Evolutionary conservation across 768 basidiomycete species (phyloP), one percentile per base, ranked within the genome.

Genomic region (Boletus patriciae): DNA sequence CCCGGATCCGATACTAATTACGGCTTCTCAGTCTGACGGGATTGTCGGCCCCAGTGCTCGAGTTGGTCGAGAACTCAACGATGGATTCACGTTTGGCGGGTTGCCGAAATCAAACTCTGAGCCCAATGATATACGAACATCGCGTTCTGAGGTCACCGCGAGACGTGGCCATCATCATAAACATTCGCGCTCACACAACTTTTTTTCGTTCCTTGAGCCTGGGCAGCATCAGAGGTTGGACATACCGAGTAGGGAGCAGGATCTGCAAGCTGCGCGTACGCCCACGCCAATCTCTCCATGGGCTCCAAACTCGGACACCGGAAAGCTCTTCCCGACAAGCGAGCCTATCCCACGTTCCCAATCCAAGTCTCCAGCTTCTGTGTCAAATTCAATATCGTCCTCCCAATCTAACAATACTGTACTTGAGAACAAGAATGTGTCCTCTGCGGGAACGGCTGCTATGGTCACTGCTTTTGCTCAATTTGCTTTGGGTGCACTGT

Each of bases 201-300:
- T 97, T 73, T 96, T 96, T 74, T 94, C 93, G 0, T 97, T 97
- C 68, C 86, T 98, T 42, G 93, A 95, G 62, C 93, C 93, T 2
- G 85, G 84, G 9, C 62, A 57, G 44, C 41, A 19, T 11, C 52
- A 25, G 11, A 37, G 40, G 3, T 34, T 60, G 15, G 37, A 57
- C 27, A 48, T 58, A n/a, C 27, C 62, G 62, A 46, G 47, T 59
- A 61, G 58, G 46, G 44, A 57, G 60, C 51, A 71, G n/a, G 75
- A 80, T 29, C 65, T 85, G 21, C 82, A 82, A 52, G 83, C 84
- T 0, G 76, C 80, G 58, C 84, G 86, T 0, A 82, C 85, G 3
- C 83, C 83, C 0, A 78, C 73, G 3, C 88, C 86, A 0, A 63
- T 83, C 31, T 88, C 88, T 7, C 84, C 86, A 1, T 90, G 89